phyloP scores from a whole-genome alignment of 768 basidiomycete genomes.

The Cubamyces lactineus region DNA sequence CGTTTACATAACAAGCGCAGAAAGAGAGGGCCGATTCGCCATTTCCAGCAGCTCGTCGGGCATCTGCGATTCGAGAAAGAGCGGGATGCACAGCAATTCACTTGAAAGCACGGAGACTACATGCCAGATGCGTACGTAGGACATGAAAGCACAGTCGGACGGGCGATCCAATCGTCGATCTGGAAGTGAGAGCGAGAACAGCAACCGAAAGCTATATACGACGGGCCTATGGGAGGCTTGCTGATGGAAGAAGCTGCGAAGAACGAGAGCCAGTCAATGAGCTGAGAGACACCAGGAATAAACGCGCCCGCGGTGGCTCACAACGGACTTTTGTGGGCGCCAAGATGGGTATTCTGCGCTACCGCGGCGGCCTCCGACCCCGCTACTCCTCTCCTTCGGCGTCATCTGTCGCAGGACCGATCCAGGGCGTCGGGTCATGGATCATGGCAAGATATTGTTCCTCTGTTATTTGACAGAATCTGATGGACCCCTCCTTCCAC shows the following conservation, averaged over 20 bases:
- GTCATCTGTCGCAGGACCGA: slow-evolving; percentile 10
- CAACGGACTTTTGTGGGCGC: no score
- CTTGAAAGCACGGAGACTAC: slow-evolving; percentile 14
- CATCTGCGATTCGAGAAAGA: slow-evolving; percentile 8
- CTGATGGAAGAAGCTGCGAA: slow-evolving; percentile 10
- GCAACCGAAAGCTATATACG: slow-evolving; percentile 16
- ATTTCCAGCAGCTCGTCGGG: slow-evolving; percentile 8
- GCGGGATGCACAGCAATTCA: slow-evolving; percentile 15
- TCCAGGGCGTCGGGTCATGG: slow-evolving; percentile 22
- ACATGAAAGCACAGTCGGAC: slow-evolving; percentile 7
- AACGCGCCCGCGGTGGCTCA: no score
- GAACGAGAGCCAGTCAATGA: slow-evolving; percentile 1
- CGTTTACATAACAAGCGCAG: slow-evolving; percentile 9
- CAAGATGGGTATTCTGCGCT: no score
- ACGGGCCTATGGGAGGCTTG: neutral
- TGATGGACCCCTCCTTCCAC: slow-evolving; percentile 32
- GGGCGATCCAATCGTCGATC: slow-evolving; percentile 12
- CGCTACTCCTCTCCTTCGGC: slow-evolving; percentile 1
- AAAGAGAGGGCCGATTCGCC: neutral
- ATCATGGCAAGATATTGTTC: slow-evolving; percentile 23
- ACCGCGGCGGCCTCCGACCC: no score
- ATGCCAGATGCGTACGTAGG: slow-evolving; percentile 21
- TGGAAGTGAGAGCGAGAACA: slow-evolving; percentile 12
- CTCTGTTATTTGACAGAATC: slow-evolving; percentile 29
- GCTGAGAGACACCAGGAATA: no score